Conservation (phyloP, 2,329 filamentous ascomycete genomes). For the Escovopsis weberi region DNA sequence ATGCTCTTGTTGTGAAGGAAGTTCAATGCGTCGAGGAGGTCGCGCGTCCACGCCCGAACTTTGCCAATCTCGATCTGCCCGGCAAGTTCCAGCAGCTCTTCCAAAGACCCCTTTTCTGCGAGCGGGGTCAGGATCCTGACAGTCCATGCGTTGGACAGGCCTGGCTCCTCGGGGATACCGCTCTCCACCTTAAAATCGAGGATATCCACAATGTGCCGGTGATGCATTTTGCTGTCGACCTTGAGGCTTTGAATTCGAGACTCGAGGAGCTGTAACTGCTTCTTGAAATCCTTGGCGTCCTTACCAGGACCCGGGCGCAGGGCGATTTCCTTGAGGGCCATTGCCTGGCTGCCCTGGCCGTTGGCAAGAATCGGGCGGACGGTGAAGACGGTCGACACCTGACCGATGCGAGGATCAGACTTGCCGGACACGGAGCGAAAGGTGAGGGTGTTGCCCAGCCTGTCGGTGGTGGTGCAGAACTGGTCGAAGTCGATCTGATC, state of each 20-base stretch:
- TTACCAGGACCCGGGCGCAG: slow-evolving; percentile 38
- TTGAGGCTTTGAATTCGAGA: slow-evolving; percentile 62
- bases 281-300: slow-evolving; percentile 52
- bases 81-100: slow-evolving; percentile 67
- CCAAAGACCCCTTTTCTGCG: slow-evolving; percentile 68
- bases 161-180: slow-evolving; percentile 25
- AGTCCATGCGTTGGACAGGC: slow-evolving; percentile 41
- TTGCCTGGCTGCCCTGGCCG: slow-evolving; percentile 41
- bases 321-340: slow-evolving; percentile 60
- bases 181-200: slow-evolving; percentile 70
- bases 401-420: slow-evolving; percentile 48
- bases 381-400: slow-evolving; percentile 53
- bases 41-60: slow-evolving; percentile 79
- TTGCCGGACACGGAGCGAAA: slow-evolving; percentile 62
- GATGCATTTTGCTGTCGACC: slow-evolving; percentile 55
- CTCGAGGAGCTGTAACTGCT: slow-evolving; percentile 63
- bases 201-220: slow-evolving; percentile 64
- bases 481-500: slow-evolving; percentile 50
- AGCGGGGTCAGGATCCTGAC: slow-evolving; percentile 63
- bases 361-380: slow-evolving; percentile 53
- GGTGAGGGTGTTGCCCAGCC: slow-evolving; percentile 44
- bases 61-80: slow-evolving; percentile 59
- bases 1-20: slow-evolving; percentile 77
- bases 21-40: slow-evolving; percentile 76
- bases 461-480: slow-evolving; percentile 47